Evolutionary conservation across 805 yeast genomes (phyloP).

Genomic region (Kazachstania viticola): DNA sequence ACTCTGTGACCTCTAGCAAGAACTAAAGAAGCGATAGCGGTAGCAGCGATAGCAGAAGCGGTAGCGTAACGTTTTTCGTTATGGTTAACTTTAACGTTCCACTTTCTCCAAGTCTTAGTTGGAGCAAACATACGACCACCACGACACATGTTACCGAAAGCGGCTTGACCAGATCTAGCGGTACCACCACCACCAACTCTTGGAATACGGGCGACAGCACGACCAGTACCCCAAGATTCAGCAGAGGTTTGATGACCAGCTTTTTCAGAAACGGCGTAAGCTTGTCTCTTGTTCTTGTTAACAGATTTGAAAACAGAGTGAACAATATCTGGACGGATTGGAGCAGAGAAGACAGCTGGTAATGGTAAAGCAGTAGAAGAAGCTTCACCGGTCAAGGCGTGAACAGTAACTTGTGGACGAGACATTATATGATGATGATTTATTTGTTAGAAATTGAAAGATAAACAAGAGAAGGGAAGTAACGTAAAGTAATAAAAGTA

Average conservation of each 20-base stretch:
- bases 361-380: slow-evolving; percentile 76
- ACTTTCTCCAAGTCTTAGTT: slow-evolving; percentile 99
- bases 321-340: slow-evolving; percentile 98
- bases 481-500: neutral
- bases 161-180: slow-evolving; percentile 99
- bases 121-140: slow-evolving; percentile 99
- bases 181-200: slow-evolving; percentile 99
- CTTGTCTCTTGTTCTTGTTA: slow-evolving; percentile 99
- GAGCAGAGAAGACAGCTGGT: slow-evolving; percentile 99
- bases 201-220: slow-evolving; percentile 99
- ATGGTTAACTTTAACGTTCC: slow-evolving; percentile 99
- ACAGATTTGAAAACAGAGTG: slow-evolving; percentile 97
- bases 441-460: neutral
- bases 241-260: slow-evolving; percentile 99
- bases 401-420: slow-evolving; percentile 96
- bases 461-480: neutral
- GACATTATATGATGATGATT: slow-evolving; percentile 27
- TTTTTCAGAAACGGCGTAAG: slow-evolving; percentile 98
- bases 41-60: slow-evolving; percentile 98
- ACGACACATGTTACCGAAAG: slow-evolving; percentile 99
- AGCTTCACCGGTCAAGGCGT: slow-evolving; percentile 78
- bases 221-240: slow-evolving; percentile 99
- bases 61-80: slow-evolving; percentile 99
- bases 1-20: slow-evolving; percentile 99
- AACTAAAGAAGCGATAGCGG: slow-evolving; percentile 96